Conservation (phyloP, 2,329 filamentous ascomycete genomes). For the Verticillium dahliae region DNA sequence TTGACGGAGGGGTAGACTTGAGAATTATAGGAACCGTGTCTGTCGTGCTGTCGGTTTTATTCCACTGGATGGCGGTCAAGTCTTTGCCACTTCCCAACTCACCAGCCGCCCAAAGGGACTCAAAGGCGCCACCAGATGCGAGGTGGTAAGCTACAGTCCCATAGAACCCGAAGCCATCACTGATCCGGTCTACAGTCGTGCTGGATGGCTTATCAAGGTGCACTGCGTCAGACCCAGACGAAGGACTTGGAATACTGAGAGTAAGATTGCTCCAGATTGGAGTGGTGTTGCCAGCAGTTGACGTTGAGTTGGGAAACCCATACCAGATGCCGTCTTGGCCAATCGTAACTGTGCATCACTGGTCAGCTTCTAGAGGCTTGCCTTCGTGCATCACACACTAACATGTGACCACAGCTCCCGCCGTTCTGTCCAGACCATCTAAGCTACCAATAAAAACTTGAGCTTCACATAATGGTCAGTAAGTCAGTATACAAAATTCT, state of each 20-base stretch:
- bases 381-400: background rate
- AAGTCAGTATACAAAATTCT: background rate
- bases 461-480: background rate
- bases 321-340: constrained; percentile 9
- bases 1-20: constrained; percentile 12
- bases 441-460: constrained; percentile 7
- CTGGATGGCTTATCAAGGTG: constrained; percentile 11
- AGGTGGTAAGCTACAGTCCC: constrained; percentile 12
- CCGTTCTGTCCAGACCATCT: constrained; percentile 4
- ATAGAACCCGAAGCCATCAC: constrained; percentile 19
- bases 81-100: constrained; percentile 8
- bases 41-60: constrained; percentile 9
- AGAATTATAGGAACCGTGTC: constrained; percentile 13
- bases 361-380: background rate
- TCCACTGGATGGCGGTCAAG: constrained; percentile 17
- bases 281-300: constrained; percentile 1
- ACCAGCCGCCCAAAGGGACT: constrained; percentile 15
- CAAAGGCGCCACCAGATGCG: constrained; percentile 8
- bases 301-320: constrained; percentile 12
- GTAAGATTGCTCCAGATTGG: constrained; percentile 17
- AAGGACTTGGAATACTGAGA: constrained; percentile 14
- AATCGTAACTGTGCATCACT: constrained; percentile 6
- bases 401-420: constrained; percentile 3
- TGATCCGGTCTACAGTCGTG: constrained; percentile 4
- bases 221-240: constrained; percentile 12